phyloP scores from a whole-genome alignment of 176 grass and related monocot species.

The Zea luxurians region DNA sequence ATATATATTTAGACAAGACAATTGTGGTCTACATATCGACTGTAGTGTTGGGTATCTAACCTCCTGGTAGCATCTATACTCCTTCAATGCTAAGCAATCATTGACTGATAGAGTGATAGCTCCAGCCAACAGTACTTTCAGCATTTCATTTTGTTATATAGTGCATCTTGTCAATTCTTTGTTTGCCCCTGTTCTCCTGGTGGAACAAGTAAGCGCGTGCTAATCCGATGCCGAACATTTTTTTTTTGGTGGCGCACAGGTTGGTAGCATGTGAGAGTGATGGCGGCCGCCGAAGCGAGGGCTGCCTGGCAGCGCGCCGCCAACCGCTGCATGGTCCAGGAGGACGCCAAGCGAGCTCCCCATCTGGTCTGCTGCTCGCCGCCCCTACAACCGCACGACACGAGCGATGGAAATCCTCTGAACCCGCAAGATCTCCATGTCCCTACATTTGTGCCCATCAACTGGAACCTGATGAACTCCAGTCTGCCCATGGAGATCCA shows the following conservation, averaged over 20 bases:
- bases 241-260: conserved; percentile 13
- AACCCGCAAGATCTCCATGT: conserved; percentile 41
- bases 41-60: neutral
- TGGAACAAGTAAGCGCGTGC: neutral
- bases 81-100: neutral
- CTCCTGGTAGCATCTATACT: conserved; percentile 13
- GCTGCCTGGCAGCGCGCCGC: conserved; percentile 88
- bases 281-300: conserved; percentile 95
- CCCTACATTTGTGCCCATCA: conserved; percentile 64
- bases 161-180: neutral
- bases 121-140: neutral
- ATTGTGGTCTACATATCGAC: neutral
- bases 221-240: neutral
- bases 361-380: conserved; percentile 62
- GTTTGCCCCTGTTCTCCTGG: neutral
- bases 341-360: conserved; percentile 89
- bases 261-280: conserved; percentile 45
- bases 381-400: conserved; percentile 39
- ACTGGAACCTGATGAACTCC: conserved; percentile 60
- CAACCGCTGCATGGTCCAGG: conserved; percentile 85
- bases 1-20: neutral
- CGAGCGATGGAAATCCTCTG: conserved; percentile 21
- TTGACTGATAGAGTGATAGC: neutral
- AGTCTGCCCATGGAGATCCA: conserved; percentile 56
- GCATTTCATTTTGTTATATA: neutral